phyloP scores from a whole-genome alignment of 306 rosid genomes.

The Malus domestica region DNA sequence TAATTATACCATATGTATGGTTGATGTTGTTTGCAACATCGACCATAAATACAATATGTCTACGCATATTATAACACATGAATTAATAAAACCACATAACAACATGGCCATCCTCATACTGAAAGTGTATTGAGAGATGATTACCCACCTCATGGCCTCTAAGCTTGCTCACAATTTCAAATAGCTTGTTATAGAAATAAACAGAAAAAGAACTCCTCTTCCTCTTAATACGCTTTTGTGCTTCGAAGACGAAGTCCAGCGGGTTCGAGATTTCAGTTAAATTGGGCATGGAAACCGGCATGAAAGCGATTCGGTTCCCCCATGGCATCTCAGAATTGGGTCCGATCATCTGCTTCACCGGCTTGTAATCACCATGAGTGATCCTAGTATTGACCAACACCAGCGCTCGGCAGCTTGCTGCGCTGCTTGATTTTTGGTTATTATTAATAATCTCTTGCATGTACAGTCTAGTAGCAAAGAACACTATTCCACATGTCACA shows the following conservation, averaged over 20 bases:
- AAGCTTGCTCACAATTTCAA: slow-evolving; percentile 36
- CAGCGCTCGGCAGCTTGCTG: slow-evolving; percentile 37
- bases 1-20: too few relatives aligned
- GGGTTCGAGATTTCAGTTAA: slow-evolving; percentile 26
- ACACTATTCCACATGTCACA: slow-evolving; percentile 38
- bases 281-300: slow-evolving; percentile 47
- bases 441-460: slow-evolving; percentile 27
- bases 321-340: slow-evolving; percentile 10
- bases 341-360: slow-evolving; percentile 40
- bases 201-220: slow-evolving; percentile 41
- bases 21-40: too few relatives aligned
- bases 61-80: too few relatives aligned
- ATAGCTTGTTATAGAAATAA: slow-evolving; percentile 24
- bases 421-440: slow-evolving; percentile 21
- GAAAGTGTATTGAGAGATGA: background rate
- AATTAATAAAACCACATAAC: too few relatives aligned
- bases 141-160: slow-evolving; percentile 43
- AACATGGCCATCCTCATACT: background rate
- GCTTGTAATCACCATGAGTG: slow-evolving; percentile 31
- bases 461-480: slow-evolving; percentile 40
- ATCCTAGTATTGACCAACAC: slow-evolving; percentile 52
- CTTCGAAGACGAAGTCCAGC: slow-evolving; percentile 35
- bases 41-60: too few relatives aligned
- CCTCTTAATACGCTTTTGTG: slow-evolving; percentile 33
- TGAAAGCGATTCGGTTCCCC: slow-evolving; percentile 47